phyloP scores from a whole-genome alignment of 257 asterid species.

The Solanum clarkiae region DNA sequence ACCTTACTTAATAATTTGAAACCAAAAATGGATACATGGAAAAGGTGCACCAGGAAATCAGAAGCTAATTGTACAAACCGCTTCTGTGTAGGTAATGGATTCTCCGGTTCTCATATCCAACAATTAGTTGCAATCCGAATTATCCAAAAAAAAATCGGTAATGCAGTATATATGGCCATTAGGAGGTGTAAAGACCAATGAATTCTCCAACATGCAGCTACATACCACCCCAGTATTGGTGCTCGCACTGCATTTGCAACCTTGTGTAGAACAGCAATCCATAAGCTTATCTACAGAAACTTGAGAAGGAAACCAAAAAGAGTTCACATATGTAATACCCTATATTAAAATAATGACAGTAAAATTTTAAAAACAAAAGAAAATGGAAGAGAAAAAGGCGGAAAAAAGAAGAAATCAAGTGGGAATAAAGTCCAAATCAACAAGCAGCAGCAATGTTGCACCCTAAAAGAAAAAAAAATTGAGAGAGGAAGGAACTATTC shows the following conservation, averaged over 20 bases:
- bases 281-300: slow-evolving; percentile 3
- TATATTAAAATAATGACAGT: too few relatives aligned
- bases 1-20: not conserved
- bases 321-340: slow-evolving; percentile 7
- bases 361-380: too few relatives aligned
- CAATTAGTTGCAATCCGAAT: slow-evolving; percentile 26
- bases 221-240: slow-evolving; percentile 45
- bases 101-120: slow-evolving; percentile 26
- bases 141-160: slow-evolving; percentile 24
- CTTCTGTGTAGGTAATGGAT: slow-evolving; percentile 29
- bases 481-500: too few relatives aligned
- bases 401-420: too few relatives aligned
- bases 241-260: slow-evolving; percentile 12
- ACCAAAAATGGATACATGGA: not conserved
- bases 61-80: slow-evolving; percentile 21
- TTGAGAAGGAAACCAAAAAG: slow-evolving; percentile 14
- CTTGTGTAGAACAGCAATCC: not conserved
- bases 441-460: too few relatives aligned
- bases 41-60: not conserved
- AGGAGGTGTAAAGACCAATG: slow-evolving; percentile 69
- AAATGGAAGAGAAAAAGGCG: too few relatives aligned
- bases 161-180: slow-evolving; percentile 40
- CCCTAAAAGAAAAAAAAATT: too few relatives aligned
- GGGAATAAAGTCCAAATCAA: too few relatives aligned
- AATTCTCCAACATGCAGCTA: slow-evolving; percentile 43